Evolutionary conservation across 805 yeast genomes (phyloP), one percentile per base, ranked within the genome.

Genomic region (Saturnispora serradocipensis): DNA sequence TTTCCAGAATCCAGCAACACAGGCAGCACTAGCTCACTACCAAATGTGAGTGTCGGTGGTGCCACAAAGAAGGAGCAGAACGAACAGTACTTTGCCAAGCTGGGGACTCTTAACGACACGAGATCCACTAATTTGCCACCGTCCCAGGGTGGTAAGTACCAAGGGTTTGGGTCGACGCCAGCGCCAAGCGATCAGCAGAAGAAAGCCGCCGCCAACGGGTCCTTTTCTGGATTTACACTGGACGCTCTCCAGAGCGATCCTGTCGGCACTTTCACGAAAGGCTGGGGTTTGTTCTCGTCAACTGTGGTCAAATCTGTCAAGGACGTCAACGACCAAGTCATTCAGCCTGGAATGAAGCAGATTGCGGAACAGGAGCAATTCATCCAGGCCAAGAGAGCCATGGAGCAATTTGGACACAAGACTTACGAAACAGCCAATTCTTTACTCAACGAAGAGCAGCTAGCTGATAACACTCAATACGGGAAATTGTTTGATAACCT

Each of bases 371-470:
- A 86, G 55, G 98, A 93, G 53, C 67, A 87, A 43, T 81, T 95
- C 24, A 72, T 69, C 51, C 95, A 88, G 62, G 93, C 98, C 4
- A 81, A 78, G 56, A 80, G 88, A 59, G 98, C 98, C n/a, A 87
- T 95, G 78, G 84, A 88, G 53, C 97, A 93, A 72, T 93, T 91
- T 71, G 97, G 97, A 46, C 95, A 87, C 64, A 88, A 82, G 63
- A 86, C 91, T 71, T 95, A 86, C 65, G 95, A 89, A 58, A 88
- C 97, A 0, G 86, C 95, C 34, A 77, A 73, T 54, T 81, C 80
- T 58, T 87, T 95, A 27, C 81, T 54, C 4, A 50, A 54, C 9
- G 53, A 53, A 7, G 56, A 81, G 84, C n/a, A 75, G 79, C 60
- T 75, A 73, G 55, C 71, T 72, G 32, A 54, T 7, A 55, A 58